Percentiles rank a stretch among this genome's conserved stretches.
These are phyloP conservation scores for Saturnispora halmiae DNA, from an alignment of 805 yeast genomes.

Conservation along the genomic window DNA sequence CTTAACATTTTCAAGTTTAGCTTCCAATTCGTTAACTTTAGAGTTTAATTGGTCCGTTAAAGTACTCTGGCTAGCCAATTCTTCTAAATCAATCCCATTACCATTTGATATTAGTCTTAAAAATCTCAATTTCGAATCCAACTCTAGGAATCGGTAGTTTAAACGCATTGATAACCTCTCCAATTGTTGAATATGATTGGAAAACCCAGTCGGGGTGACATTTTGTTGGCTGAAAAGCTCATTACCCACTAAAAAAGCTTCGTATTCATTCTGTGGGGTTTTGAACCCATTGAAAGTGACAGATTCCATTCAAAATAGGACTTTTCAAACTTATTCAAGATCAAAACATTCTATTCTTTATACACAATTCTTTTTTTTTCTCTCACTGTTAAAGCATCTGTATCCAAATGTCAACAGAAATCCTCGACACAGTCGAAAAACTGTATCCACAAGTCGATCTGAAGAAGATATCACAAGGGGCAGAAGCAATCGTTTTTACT, in stretches of 20 bases:
- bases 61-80: conserved; percentile 17
- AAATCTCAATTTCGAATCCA: conserved; percentile 63
- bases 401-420: conserved; percentile 41
- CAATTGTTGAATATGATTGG: conserved; percentile 6
- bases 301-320: background rate
- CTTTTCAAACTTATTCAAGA: background rate
- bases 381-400: background rate
- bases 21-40: conserved; percentile 13
- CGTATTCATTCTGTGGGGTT: conserved; percentile 14
- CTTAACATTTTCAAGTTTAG: conserved; percentile 17
- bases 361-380: background rate
- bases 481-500: conserved; percentile 74
- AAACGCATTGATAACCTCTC: conserved; percentile 29
- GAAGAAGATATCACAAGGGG: conserved; percentile 69
- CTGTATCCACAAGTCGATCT: conserved; percentile 44
- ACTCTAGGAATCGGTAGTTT: conserved; percentile 59
- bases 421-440: conserved; percentile 35
- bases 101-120: conserved; percentile 40
- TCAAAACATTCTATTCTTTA: background rate
- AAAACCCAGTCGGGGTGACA: conserved; percentile 6
- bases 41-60: conserved; percentile 15
- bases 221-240: background rate
- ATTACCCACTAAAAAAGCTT: conserved; percentile 6
- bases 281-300: conserved; percentile 7
- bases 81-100: conserved; percentile 18